Evolutionary conservation across 352 stramenopile genomes (phyloP), one percentile per base, ranked within the genome.

Genomic region (Pythium monospermum): DNA sequence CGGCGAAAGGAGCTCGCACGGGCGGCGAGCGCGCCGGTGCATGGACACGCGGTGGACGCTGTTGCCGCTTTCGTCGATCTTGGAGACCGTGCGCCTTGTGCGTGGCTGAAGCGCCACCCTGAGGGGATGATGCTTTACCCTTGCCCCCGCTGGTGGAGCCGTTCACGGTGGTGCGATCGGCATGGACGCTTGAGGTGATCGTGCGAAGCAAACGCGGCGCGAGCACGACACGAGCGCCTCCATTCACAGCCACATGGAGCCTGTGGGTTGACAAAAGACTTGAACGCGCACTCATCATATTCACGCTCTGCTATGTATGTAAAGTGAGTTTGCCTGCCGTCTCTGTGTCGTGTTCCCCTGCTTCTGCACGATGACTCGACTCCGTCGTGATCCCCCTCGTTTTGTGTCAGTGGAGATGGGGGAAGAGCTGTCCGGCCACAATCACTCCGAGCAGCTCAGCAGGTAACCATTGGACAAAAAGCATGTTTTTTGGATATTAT

Each of bases 1-100:
- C 4, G 31, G 31, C 41, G 13, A 16, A 13, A 23, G 7, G 6
- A 21, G 42, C 22, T 25, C n/a, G 8, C 42, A 21, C 5, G 6
- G 42, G 42, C 16, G 42, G 19, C 42, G n/a, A 6, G 13, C 42
- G 42, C 42, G 45, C 27, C 13, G 52, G 37, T 37, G 45, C 30
- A 23, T 42, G 33, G n/a, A 62, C 26, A 3, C 59, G 60, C 38
- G 55, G 45, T 6, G 60, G 60, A 11, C 60, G 60, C 40, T 64
- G 56, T 55, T 61, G 54, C 7, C 60, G 54, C 49, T 68, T 68
- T 15, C 60, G 54, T 23, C 60, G 54, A 43, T 68, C 60, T 31
- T 67, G 59, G 3, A 60, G 45, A 1, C 58, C 58, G 46, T 66
- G 58, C 6, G 36, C 19, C 39, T 60, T 57, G 30, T 58, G 47